A percentile compares a stretch with the other conserved stretches of the same genome.
Evolutionary conservation across 768 basidiomycete genomes (phyloP).

Genomic region (Kwoniella pini): DNA sequence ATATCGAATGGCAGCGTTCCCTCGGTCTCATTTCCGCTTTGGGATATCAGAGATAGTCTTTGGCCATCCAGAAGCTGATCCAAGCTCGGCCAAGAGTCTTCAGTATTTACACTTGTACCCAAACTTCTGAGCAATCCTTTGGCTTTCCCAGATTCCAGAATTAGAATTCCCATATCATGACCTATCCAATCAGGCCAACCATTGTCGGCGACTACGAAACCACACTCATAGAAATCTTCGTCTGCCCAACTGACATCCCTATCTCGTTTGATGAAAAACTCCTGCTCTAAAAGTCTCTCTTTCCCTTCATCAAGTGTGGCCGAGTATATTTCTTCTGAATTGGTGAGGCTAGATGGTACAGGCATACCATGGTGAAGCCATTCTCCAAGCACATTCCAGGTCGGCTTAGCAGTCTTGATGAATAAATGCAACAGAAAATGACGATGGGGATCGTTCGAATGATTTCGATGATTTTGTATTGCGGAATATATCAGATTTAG

Average conservation of each 20-base stretch:
- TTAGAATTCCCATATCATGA: constrained; percentile 7
- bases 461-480: neutral
- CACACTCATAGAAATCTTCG: constrained; percentile 48
- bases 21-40: neutral
- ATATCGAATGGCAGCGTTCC: constrained; percentile 6
- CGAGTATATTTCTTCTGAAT: neutral
- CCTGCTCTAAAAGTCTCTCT: constrained; percentile 26
- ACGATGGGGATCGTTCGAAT: neutral
- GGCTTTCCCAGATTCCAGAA: constrained; percentile 46
- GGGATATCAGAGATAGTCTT: neutral
- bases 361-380: constrained; percentile 45
- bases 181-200: constrained; percentile 43
- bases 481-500: constrained; percentile 30
- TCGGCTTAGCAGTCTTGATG: constrained; percentile 24
- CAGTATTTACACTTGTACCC: neutral
- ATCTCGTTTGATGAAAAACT: constrained; percentile 42
- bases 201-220: constrained; percentile 24
- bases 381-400: constrained; percentile 36
- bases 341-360: constrained; percentile 21
- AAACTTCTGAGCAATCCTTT: constrained; percentile 33
- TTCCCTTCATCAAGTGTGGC: constrained; percentile 8
- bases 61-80: constrained; percentile 4
- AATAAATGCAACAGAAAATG: constrained; percentile 19
- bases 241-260: constrained; percentile 46
- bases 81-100: constrained; percentile 17